Evolutionary conservation across 306 rosid species (phyloP).

Genomic region (Alnus rubra): DNA sequence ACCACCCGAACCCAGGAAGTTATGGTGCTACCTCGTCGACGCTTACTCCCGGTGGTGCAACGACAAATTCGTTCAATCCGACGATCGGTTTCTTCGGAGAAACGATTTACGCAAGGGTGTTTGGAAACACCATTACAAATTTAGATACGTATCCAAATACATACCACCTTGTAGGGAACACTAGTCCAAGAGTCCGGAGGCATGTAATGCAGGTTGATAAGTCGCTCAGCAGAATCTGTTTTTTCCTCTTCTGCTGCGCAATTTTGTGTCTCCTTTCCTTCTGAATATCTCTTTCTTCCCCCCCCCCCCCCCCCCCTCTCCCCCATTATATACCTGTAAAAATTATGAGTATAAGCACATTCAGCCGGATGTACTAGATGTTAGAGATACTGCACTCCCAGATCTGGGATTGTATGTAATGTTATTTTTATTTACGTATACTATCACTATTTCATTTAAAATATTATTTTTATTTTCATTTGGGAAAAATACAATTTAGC

Average conservation of each 20-base stretch:
- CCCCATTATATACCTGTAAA: conserved; percentile 33
- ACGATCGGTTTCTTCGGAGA: conserved; percentile 59
- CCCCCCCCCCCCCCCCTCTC: too few species aligned
- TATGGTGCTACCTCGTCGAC: conserved; percentile 28
- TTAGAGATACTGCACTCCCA: conserved; percentile 23
- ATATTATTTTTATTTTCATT: too few species aligned
- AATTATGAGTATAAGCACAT: conserved; percentile 21
- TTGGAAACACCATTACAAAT: conserved; percentile 63
- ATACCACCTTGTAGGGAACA: conserved; percentile 45
- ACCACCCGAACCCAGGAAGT: conserved; percentile 32
- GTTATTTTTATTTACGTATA: too few species aligned
- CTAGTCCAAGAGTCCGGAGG: conserved; percentile 68
- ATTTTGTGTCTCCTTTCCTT: conserved; percentile 71
- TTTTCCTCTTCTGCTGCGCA: conserved; percentile 72
- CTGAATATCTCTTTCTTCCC: conserved; percentile 31
- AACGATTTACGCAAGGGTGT: conserved; percentile 70
- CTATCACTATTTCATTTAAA: too few species aligned
- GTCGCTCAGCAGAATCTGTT: conserved; percentile 70
- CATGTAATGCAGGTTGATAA: conserved; percentile 62
- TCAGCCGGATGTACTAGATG: conserved; percentile 23
- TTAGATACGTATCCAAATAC: conserved; percentile 60
- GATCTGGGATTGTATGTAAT: conserved; percentile 10
- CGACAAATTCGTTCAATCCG: conserved; percentile 43
- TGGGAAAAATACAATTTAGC: too few species aligned
- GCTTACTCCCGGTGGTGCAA: conserved; percentile 35